Evolutionary conservation across 2,329 filamentous ascomycete species (phyloP), one percentile per base, ranked within the genome.

Genomic region (Zelopaecilomyces penicillatus): DNA sequence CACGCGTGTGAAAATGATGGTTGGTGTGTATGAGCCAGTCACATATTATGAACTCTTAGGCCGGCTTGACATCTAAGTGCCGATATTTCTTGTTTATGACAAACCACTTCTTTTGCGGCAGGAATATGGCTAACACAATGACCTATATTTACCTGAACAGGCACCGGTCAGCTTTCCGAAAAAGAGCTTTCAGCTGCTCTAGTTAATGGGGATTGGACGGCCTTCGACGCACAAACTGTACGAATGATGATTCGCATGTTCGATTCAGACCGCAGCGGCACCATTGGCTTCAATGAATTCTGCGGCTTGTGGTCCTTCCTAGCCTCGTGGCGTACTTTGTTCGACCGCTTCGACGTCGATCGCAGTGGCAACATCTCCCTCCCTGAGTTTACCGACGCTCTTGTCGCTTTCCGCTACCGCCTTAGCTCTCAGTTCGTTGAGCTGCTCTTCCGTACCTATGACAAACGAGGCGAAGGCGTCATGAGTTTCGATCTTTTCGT

Each of bases 191-290:
- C 87, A 7, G 83, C 86, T 1, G 93, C 93, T 19, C 80, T 98
- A 5, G 90, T 97, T 48, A 98, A 98, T 61, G 91, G 90, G 44
- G 93, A 98, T 73, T 96, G 87, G 80, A 87, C 87, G 2, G 80
- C 88, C 4, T 98, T 98, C 64, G 90, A 98, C 65, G 76, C 82
- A 4, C 86, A 95, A 57, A 98, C 93, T 1, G 90, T 97, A 52
- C 85, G 85, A 59, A 95, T 97, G 87, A 96, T 98, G 90, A 96
- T 98, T 54, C 85, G 90, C 61, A 97, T 98, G 93, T 98, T 98
- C 68, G 91, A 97, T 68, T 87, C 85, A 47, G 87, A 96, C 67
- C 84, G 87, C 55, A 85, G 79, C 50, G 89, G 90, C 42, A 86
- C 85, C 10, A 94, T 98, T 63, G 89, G 85, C 49, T 97, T 95